Conservation (phyloP, 176 grass and related monocot genomes). For the Chrysopogon serrulatus region DNA sequence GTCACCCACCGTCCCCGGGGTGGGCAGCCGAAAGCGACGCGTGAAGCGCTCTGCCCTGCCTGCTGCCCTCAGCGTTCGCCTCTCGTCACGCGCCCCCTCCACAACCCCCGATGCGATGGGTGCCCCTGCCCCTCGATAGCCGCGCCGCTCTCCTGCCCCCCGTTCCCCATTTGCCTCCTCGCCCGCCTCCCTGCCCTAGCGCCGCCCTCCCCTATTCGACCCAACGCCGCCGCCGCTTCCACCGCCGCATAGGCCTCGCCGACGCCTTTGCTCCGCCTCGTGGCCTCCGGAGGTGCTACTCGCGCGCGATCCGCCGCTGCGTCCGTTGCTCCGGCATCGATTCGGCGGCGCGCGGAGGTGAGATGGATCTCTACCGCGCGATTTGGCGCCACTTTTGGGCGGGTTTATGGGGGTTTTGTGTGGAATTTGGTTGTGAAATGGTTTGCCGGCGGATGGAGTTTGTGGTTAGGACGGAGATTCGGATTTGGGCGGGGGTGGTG, state of each 20-base stretch:
- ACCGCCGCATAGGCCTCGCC: conserved; percentile 14
- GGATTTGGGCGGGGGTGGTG: conserved; percentile 9
- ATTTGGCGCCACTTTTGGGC: neutral
- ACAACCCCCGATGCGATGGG: conserved; percentile 47
- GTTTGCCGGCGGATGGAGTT: conserved; percentile 1
- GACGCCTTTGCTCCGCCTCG: neutral
- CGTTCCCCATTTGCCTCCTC: conserved; percentile 44
- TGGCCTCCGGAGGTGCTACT: neutral
- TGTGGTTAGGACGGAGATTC: conserved; percentile 26
- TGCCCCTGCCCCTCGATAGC: conserved; percentile 61
- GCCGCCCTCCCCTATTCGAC: neutral
- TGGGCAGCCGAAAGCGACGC: conserved; percentile 69
- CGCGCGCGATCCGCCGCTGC: conserved; percentile 16
- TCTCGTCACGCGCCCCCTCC: conserved; percentile 27
- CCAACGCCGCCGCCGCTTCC: conserved; percentile 17
- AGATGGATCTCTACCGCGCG: conserved; percentile 19
- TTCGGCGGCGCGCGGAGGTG: conserved; percentile 28
- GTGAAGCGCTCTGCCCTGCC: conserved; percentile 37
- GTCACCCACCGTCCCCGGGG: conserved; percentile 43
- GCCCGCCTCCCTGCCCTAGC: conserved; percentile 16
- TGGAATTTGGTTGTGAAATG: conserved; percentile 17
- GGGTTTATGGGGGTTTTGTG: conserved; percentile 22
- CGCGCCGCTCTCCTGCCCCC: conserved; percentile 54
- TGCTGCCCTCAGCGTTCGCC: conserved; percentile 8
- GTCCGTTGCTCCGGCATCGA: conserved; percentile 24